phyloP scores from a whole-genome alignment of 306 rosid genomes.

The Myrica gale region DNA sequence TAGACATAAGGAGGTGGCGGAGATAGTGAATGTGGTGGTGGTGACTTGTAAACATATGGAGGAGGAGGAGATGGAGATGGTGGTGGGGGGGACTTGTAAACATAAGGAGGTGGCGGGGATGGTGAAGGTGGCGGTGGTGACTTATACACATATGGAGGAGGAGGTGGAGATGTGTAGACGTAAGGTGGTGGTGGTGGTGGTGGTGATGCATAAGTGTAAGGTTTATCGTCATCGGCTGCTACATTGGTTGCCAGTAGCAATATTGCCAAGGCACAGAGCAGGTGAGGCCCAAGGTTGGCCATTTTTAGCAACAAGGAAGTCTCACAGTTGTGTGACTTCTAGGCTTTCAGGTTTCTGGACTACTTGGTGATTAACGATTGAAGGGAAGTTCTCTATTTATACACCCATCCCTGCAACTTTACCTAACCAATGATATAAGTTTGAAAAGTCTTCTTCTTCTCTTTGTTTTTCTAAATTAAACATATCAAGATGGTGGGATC shows the following conservation, averaged over 20 bases:
- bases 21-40: not conserved
- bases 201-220: conserved; percentile 27
- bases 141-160: not conserved
- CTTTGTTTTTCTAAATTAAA: not conserved
- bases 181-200: not conserved
- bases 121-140: not conserved
- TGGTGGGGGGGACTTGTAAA: not conserved
- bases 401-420: conserved; percentile 13
- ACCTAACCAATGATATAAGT: not conserved
- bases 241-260: conserved; percentile 30
- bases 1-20: not conserved
- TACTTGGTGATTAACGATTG: conserved; percentile 7
- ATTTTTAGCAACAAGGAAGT: conserved; percentile 14
- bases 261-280: conserved; percentile 27
- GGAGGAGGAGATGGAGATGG: not conserved
- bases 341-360: not conserved
- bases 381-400: conserved; percentile 13
- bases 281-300: conserved; percentile 31
- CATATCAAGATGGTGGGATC: not conserved
- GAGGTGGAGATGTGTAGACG: not conserved
- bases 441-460: not conserved
- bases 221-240: conserved; percentile 23
- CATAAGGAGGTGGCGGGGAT: not conserved
- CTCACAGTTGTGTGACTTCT: not conserved
- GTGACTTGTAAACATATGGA: not conserved